These are phyloP conservation scores for Talaromyces sp. DNA, from an alignment of 2,329 filamentous ascomycete species.

Conservation along the genomic window DNA sequence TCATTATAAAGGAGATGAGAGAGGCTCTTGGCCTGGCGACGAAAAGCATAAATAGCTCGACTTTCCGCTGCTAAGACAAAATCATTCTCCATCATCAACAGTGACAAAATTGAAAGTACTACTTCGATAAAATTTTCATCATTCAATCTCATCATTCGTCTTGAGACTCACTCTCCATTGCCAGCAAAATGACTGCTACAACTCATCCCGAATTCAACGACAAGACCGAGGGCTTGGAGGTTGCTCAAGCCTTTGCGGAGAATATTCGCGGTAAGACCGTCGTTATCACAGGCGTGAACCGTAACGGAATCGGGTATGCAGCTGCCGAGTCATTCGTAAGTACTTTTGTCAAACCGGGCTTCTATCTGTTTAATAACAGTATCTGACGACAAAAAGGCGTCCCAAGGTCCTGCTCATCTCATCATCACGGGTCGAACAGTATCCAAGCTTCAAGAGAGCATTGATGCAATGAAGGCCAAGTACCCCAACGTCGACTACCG, in stretches of 20 bases:
- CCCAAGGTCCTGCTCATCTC: conserved; percentile 18
- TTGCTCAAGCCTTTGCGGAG: conserved; percentile 37
- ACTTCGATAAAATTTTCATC: neutral
- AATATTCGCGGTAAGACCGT: conserved; percentile 33
- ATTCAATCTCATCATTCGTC: too few relatives aligned
- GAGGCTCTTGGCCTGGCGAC: neutral
- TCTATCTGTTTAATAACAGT: neutral
- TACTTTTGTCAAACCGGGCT: neutral
- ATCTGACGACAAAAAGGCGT: conserved; percentile 19
- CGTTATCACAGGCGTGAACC: conserved; percentile 11
- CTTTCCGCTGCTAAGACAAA: neutral
- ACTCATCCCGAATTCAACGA: conserved; percentile 36
- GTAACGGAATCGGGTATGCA: conserved; percentile 8
- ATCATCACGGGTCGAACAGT: conserved; percentile 20
- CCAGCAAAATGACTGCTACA: conserved; percentile 22
- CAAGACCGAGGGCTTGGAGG: conserved; percentile 39
- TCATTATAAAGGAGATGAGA: neutral
- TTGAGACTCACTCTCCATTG: neutral
- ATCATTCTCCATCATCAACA: neutral
- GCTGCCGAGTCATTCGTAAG: conserved; percentile 16
- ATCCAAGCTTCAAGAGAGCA: conserved; percentile 16
- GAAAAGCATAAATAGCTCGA: conserved; percentile 4
- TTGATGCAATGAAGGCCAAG: conserved; percentile 17
- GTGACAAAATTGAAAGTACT: neutral
- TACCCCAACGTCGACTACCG: conserved; percentile 21